A percentile compares a stretch with the other conserved stretches of the same genome.
phyloP scores from a whole-genome alignment of 345 rosid species.

The Populus pruinosa region DNA sequence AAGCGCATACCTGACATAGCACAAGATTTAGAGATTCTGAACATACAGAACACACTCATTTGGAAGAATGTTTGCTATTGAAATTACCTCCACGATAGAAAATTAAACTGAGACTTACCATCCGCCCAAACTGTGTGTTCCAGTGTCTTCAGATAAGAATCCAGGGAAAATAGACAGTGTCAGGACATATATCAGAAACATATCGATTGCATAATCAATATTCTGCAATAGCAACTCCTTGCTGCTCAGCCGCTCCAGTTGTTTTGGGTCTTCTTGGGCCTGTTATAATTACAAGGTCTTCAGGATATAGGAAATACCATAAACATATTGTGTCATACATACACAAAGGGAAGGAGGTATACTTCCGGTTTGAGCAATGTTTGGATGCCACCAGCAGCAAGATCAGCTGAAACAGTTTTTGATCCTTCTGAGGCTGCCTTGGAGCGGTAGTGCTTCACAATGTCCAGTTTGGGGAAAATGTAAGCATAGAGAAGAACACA shows the following conservation, averaged over 20 bases:
- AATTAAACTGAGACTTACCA: conserved; percentile 43
- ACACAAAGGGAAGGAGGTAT: neutral
- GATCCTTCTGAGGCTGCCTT: conserved; percentile 91
- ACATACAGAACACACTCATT: neutral
- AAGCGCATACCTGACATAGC: conserved; percentile 59
- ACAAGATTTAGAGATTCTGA: neutral
- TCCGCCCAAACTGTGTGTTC: conserved; percentile 57
- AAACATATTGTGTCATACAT: neutral
- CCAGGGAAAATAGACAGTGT: conserved; percentile 85
- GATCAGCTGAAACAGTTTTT: conserved; percentile 69
- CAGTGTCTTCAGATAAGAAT: conserved; percentile 78
- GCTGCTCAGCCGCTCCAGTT: conserved; percentile 41
- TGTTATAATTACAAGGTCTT: neutral
- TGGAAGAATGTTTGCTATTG: too few species aligned
- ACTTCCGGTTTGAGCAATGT: conserved; percentile 22
- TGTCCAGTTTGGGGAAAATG: conserved; percentile 62
- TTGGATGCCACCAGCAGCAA: conserved; percentile 74
- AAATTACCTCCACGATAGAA: neutral
- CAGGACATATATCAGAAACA: conserved; percentile 56
- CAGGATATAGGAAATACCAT: neutral
- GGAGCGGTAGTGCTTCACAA: conserved; percentile 72
- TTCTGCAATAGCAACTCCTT: conserved; percentile 49
- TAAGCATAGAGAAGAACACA: conserved; percentile 63
- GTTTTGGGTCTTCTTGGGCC: conserved; percentile 36
- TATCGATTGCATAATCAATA: conserved; percentile 53